Evolutionary conservation across 768 basidiomycete species (phyloP), one percentile per base, ranked within the genome.

Genomic region (Pleurotus cornucopiae): DNA sequence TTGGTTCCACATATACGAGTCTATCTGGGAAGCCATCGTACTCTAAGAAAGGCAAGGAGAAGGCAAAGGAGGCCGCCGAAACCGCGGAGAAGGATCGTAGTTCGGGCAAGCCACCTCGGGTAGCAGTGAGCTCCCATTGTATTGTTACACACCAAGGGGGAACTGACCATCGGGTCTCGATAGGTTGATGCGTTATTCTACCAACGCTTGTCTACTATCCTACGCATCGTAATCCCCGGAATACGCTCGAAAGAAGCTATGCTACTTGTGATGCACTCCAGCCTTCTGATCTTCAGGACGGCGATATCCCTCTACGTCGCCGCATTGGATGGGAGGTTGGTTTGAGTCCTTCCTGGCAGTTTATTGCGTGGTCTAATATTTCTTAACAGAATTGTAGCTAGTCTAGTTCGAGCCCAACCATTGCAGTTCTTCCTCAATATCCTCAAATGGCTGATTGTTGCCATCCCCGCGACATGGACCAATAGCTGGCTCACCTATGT

Each of bases 151-250:
- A 11, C 5, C 30, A 34, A 18, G 47, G 39, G 48, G 21, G 47
- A 45, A 30, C 40, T 48, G 51, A 46, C 25, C 44, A 20, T 20
- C 44, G 16, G 23, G 46, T 9, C 18, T 44, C 57, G 45, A 12
- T 63, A 94, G 87, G 88, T 96, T n/a, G 96, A 98, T 69, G 89
- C 89, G 1, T 67, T 91, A 16, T 98, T 98, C 73, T 95, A 94
- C 64, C 79, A 85, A 58, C 83, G 93, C 6, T 79, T 99, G 16
- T 78, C 81, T 20, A 71, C 72, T 26, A 86, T 99, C 49, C 75
- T 97, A 38, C 79, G 84, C 16, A 97, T 98, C 48, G 89, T 95
- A 18, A 92, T 98, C 55, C 96, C 95, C 3, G 79, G 87, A 43
- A 69, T 92, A 55, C 83, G 83, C 43, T 92, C 90, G 6, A 91